phyloP scores from a whole-genome alignment of 2,329 filamentous ascomycete species.

The Ascochyta rabiei region DNA sequence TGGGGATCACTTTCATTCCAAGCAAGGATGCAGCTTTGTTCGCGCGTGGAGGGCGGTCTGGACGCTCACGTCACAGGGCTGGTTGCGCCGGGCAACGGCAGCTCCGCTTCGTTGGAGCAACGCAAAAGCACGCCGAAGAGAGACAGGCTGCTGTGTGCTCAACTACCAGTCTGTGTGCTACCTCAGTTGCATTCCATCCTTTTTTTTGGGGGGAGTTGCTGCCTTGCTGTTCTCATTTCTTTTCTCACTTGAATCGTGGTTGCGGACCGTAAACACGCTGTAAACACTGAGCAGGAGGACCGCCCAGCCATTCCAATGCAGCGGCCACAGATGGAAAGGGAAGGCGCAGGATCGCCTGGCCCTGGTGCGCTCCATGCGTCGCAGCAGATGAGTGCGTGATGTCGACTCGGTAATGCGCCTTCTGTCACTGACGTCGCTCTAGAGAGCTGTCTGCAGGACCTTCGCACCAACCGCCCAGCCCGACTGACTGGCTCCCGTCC shows the following conservation, averaged over 20 bases:
- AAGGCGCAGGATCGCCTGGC: constrained; percentile 44
- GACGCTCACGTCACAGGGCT: constrained; percentile 17
- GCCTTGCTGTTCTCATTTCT: neutral
- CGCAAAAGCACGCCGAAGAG: constrained; percentile 24
- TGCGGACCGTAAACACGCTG: constrained; percentile 21
- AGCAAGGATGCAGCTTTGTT: constrained; percentile 16
- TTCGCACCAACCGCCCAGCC: constrained; percentile 70
- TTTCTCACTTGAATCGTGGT: neutral
- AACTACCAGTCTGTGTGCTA: constrained; percentile 9
- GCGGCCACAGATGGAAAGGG: constrained; percentile 40
- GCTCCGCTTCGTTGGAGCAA: constrained; percentile 31
- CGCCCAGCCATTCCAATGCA: constrained; percentile 30
- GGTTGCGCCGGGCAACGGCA: constrained; percentile 14
- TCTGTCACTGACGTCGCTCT: constrained; percentile 16
- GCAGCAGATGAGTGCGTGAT: constrained; percentile 48
- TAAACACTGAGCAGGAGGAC: too few species aligned
- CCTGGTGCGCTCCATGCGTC: constrained; percentile 45
- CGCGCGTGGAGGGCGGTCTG: constrained; percentile 20
- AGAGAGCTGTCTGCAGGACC: constrained; percentile 74
- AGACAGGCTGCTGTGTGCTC: constrained; percentile 13
- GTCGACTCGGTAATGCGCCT: too few species aligned
- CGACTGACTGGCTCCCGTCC: constrained; percentile 76
- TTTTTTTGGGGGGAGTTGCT: too few species aligned
- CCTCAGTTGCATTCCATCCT: neutral
- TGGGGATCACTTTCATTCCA: constrained; percentile 20